These are phyloP conservation scores for Limtongia smithiae DNA, from an alignment of 805 yeast species.

Conservation along the genomic window DNA sequence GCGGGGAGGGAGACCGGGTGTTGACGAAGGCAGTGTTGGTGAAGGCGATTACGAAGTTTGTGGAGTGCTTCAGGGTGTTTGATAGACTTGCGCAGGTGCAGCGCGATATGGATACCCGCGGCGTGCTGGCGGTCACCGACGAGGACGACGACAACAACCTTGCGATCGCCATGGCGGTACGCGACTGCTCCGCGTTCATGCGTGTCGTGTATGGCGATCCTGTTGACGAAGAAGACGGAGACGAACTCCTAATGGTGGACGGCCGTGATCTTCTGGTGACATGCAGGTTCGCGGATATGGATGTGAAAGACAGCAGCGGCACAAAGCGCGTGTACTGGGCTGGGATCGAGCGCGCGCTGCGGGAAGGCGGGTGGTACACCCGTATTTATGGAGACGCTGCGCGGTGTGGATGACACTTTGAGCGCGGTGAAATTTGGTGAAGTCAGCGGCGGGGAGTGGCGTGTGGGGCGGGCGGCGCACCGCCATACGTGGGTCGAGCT, in stretches of 20 bases:
- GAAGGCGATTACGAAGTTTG: constrained; percentile 18
- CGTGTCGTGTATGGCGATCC: constrained; percentile 33
- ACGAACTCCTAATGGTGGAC: constrained; percentile 1
- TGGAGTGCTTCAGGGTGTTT: constrained; percentile 27
- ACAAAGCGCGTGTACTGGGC: constrained; percentile 49
- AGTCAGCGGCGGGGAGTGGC: too few species aligned
- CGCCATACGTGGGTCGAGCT: too few species aligned
- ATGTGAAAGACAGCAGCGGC: constrained; percentile 23
- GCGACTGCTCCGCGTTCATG: constrained; percentile 56
- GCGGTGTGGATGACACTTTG: too few species aligned
- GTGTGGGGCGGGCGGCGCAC: too few species aligned
- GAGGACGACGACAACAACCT: constrained; percentile 32
- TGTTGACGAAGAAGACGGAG: constrained; percentile 20
- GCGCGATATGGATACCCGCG: constrained; percentile 15
- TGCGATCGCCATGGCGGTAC: constrained; percentile 50
- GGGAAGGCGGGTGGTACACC: constrained; percentile 26
- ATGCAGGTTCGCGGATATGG: constrained; percentile 39
- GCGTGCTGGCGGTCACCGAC: constrained; percentile 31
- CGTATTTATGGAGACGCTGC: too few species aligned
- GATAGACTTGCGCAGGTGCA: constrained; percentile 32
- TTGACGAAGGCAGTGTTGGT: constrained; percentile 22
- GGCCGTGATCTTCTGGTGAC: constrained; percentile 37
- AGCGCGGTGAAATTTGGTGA: too few species aligned
- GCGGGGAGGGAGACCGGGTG: not conserved
- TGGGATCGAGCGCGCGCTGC: constrained; percentile 38